A percentile compares a stretch with the other conserved stretches of the same genome.
These are phyloP conservation scores for Smittium culicis DNA, from an alignment of 371 early-diverging fungal genomes.

Conservation along the genomic window DNA sequence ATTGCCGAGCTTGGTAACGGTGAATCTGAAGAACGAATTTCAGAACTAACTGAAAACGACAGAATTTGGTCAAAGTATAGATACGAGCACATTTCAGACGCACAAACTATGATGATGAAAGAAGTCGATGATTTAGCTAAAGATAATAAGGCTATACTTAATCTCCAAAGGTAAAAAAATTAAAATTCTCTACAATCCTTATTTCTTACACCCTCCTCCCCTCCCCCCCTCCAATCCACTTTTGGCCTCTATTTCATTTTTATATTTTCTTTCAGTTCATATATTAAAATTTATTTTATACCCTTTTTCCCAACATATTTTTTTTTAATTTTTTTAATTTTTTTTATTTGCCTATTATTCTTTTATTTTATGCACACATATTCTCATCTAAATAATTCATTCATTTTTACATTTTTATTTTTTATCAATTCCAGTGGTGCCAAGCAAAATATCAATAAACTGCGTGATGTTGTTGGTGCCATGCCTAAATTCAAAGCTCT, in stretches of 20 bases:
- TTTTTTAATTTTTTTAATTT: slow-evolving; percentile 51
- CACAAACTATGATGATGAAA: slow-evolving; percentile 59
- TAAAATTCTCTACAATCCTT: too few species aligned
- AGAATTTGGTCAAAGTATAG: slow-evolving; percentile 64
- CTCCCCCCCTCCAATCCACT: neutral
- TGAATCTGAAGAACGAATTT: slow-evolving; percentile 37
- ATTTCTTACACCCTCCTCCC: too few species aligned
- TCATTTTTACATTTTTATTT: slow-evolving; percentile 22
- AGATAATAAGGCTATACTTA: slow-evolving; percentile 45
- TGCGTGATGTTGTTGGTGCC: slow-evolving; percentile 76
- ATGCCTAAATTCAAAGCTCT: slow-evolving; percentile 88
- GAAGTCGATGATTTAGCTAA: slow-evolving; percentile 64
- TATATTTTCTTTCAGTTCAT: too few species aligned
- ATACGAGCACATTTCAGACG: slow-evolving; percentile 87
- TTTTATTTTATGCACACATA: slow-evolving; percentile 56
- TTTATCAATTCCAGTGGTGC: slow-evolving; percentile 22
- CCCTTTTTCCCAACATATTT: slow-evolving; percentile 56
- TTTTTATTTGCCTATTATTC: slow-evolving; percentile 45
- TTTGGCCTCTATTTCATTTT: slow-evolving; percentile 8
- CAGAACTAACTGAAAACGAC: slow-evolving; percentile 51
- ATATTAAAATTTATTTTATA: too few species aligned
- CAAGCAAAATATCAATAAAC: slow-evolving; percentile 56
- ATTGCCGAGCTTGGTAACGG: slow-evolving; percentile 43
- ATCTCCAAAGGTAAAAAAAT: slow-evolving; percentile 15
- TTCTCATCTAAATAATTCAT: slow-evolving; percentile 52